Conservation (phyloP, 2,329 filamentous ascomycete species). For the Colletotrichum endophyticum region DNA sequence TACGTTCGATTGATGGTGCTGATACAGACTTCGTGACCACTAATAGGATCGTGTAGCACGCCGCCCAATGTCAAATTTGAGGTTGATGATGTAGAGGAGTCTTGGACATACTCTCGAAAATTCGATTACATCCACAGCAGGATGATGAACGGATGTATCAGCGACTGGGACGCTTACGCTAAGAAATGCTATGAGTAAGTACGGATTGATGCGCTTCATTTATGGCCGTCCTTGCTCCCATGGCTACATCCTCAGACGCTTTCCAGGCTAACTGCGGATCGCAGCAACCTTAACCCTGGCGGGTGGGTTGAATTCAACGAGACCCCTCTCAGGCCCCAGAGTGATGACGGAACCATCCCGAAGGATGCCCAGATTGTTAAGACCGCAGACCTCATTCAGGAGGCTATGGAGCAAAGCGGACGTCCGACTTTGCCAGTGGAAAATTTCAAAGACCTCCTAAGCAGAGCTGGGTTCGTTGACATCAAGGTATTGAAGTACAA, state of each 20-base stretch:
- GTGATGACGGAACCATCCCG: conserved; percentile 44
- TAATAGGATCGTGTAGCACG: too few relatives aligned
- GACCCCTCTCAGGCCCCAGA: conserved; percentile 36
- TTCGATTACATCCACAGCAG: conserved; percentile 9
- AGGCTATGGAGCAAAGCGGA: background rate
- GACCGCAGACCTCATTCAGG: conserved; percentile 30
- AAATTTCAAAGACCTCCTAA: background rate
- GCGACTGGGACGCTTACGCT: background rate
- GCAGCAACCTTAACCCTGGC: conserved; percentile 41
- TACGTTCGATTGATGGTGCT: too few relatives aligned
- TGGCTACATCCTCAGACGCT: too few relatives aligned
- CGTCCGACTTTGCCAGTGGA: background rate
- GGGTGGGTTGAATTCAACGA: conserved; percentile 51
- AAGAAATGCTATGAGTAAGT: conserved; percentile 36
- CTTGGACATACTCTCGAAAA: conserved; percentile 31
- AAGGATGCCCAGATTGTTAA: conserved; percentile 25
- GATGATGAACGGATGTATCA: background rate
- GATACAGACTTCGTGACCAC: too few relatives aligned
- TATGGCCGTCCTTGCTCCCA: too few relatives aligned
- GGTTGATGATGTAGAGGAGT: conserved; percentile 37
- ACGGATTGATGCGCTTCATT: too few relatives aligned
- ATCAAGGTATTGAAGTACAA: background rate
- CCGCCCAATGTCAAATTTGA: conserved; percentile 49
- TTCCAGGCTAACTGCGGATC: too few relatives aligned
- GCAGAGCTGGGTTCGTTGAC: background rate